These are phyloP conservation scores for Scheffersomyces lignicola DNA, from an alignment of 1,139 yeast genomes.

Conservation along the genomic window DNA sequence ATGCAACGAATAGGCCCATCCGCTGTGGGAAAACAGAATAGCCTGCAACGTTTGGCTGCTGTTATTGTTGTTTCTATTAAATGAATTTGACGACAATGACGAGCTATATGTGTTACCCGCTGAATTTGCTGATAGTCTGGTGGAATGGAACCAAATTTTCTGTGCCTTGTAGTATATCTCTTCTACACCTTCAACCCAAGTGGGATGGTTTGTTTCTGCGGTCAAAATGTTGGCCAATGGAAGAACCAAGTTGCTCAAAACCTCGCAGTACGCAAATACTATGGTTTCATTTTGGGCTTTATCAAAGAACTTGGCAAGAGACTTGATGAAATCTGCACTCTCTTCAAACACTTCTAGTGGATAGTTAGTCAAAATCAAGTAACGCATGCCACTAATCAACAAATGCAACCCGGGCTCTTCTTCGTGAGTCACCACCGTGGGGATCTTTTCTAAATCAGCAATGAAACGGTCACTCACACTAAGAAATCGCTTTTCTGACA, in stretches of 20 bases:
- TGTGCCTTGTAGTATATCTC: conserved; percentile 55
- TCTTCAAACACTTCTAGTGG: conserved; percentile 92
- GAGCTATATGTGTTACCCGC: conserved; percentile 9
- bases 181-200: conserved; percentile 84
- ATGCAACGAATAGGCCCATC: conserved; percentile 74
- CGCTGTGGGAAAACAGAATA: conserved; percentile 27
- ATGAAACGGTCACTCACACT: conserved; percentile 92
- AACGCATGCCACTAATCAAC: conserved; percentile 88
- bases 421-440: conserved; percentile 49
- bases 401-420: conserved; percentile 75
- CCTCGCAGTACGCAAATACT: conserved; percentile 81
- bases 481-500: conserved; percentile 81
- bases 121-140: conserved; percentile 11
- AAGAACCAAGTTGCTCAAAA: conserved; percentile 66
- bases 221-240: conserved; percentile 86
- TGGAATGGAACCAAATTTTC: conserved; percentile 31
- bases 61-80: conserved; percentile 1
- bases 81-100: conserved; percentile 4
- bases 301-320: conserved; percentile 79
- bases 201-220: conserved; percentile 94
- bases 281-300: conserved; percentile 64
- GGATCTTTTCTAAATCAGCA: conserved; percentile 85
- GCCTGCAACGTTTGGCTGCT: conserved; percentile 2
- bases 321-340: conserved; percentile 82
- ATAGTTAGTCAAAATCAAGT: conserved; percentile 71